Evolutionary conservation across 1,139 yeast species (phyloP).

Genomic region (Geotrichum siamense): DNA sequence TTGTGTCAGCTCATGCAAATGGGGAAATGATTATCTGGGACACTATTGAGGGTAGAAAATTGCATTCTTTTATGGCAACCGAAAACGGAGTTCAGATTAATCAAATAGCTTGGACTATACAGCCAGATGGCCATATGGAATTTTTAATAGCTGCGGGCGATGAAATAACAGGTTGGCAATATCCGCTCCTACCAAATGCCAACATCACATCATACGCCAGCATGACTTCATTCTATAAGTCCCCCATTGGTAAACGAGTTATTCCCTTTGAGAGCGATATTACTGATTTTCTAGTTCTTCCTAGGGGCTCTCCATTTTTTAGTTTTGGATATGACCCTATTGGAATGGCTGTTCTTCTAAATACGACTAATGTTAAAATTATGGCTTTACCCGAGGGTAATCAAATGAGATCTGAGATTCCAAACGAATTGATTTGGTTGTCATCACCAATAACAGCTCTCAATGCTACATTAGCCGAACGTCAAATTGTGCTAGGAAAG

Average conservation of each 20-base stretch:
- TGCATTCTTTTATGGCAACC: constrained; percentile 45
- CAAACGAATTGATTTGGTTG: neutral
- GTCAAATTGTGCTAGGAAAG: constrained; percentile 61
- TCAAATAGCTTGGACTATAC: constrained; percentile 59
- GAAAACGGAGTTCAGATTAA: constrained; percentile 3
- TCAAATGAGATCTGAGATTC: neutral
- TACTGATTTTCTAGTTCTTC: constrained; percentile 45
- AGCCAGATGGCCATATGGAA: constrained; percentile 69
- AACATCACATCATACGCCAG: constrained; percentile 74
- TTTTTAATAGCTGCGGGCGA: constrained; percentile 68
- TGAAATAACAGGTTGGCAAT: constrained; percentile 49
- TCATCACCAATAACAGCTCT: neutral
- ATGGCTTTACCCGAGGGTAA: neutral
- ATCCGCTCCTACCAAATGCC: constrained; percentile 53
- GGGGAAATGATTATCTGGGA: constrained; percentile 92
- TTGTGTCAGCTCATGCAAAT: constrained; percentile 71
- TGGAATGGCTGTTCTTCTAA: constrained; percentile 37
- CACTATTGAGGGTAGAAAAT: constrained; percentile 60
- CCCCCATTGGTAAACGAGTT: constrained; percentile 52
- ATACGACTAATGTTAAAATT: neutral
- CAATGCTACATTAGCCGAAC: constrained; percentile 20
- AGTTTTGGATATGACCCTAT: constrained; percentile 32
- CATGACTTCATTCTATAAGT: constrained; percentile 69
- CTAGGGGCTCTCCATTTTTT: constrained; percentile 46
- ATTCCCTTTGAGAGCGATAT: constrained; percentile 46